Conservation (phyloP, 108 stramenopile species). For the Nitzschia sp. region DNA sequence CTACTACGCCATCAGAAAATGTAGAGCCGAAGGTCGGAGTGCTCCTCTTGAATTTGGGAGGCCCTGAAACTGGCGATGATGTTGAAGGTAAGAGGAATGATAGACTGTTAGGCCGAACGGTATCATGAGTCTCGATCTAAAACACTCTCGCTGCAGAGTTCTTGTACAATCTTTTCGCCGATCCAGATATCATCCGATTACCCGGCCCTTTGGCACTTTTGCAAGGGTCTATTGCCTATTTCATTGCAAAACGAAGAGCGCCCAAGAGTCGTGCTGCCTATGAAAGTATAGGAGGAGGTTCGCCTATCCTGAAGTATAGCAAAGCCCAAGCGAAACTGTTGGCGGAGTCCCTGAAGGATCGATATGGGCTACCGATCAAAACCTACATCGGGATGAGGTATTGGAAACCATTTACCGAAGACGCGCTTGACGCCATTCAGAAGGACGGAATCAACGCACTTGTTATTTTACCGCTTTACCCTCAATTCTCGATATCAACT, state of each 20-base stretch:
- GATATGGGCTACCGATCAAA: constrained; percentile 72
- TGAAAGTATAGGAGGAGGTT: constrained; percentile 95
- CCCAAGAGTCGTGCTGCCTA: constrained; percentile 94
- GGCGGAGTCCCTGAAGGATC: constrained; percentile 50
- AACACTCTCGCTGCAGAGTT: constrained; percentile 36
- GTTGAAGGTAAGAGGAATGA: constrained; percentile 87
- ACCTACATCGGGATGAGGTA: constrained; percentile 98
- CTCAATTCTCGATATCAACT: constrained; percentile 96
- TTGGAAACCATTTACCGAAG: constrained; percentile 98
- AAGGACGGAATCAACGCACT: constrained; percentile 83
- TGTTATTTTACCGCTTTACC: constrained; percentile 95
- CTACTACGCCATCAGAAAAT: neutral
- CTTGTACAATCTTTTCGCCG: constrained; percentile 97
- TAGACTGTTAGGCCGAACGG: too few species aligned
- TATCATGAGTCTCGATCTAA: too few species aligned
- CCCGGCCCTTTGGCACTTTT: constrained; percentile 78
- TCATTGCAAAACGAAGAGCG: constrained; percentile 91
- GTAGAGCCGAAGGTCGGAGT: constrained; percentile 81
- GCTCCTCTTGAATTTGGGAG: constrained; percentile 93
- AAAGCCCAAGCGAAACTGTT: constrained; percentile 84
- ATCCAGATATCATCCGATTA: constrained; percentile 97
- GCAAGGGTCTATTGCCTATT: constrained; percentile 76
- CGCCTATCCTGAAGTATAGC: constrained; percentile 93
- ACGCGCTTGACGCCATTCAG: constrained; percentile 84
- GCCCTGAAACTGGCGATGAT: constrained; percentile 91